A percentile compares a stretch with the other conserved stretches of the same genome.
Evolutionary conservation across 1,139 yeast species (phyloP).

Genomic region (Eremothecium gossypii): DNA sequence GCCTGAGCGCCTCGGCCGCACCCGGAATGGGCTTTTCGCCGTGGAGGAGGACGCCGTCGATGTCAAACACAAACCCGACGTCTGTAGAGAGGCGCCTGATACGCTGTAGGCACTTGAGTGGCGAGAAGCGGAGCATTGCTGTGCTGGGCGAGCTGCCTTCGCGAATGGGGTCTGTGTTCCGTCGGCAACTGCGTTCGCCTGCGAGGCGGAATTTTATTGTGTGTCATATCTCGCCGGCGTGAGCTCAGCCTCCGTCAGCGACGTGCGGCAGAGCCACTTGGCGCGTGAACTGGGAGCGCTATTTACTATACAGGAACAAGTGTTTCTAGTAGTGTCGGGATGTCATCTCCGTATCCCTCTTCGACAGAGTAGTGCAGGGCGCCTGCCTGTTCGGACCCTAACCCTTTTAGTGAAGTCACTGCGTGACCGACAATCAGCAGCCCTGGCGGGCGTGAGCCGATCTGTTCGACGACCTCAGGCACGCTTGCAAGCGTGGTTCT

Average conservation of each 20-base stretch:
- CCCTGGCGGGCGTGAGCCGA: constrained; percentile 93
- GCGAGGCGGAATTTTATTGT: too few species aligned
- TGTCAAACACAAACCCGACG: constrained; percentile 41
- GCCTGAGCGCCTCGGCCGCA: constrained; percentile 56
- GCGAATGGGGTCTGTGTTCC: too few species aligned
- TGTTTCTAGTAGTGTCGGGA: not conserved
- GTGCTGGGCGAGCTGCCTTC: too few species aligned
- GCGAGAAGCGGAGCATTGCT: too few species aligned
- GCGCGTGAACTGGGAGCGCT: too few species aligned
- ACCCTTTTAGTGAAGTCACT: constrained; percentile 46
- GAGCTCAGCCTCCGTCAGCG: not conserved
- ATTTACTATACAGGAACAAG: not conserved
- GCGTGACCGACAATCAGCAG: constrained; percentile 74
- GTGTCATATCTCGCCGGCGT: too few species aligned
- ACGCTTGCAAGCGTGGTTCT: constrained; percentile 61
- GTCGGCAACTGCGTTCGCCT: too few species aligned
- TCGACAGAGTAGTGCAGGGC: constrained; percentile 34
- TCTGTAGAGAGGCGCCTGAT: constrained; percentile 4
- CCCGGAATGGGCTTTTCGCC: constrained; percentile 62
- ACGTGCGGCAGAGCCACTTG: not conserved
- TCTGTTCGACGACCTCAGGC: constrained; percentile 63
- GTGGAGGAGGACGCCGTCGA: constrained; percentile 87
- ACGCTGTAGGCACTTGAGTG: too few species aligned
- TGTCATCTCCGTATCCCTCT: constrained; percentile 40
- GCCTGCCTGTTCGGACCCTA: constrained; percentile 24